phyloP scores from a whole-genome alignment of 2,329 filamentous ascomycete species.

The Phialemonium atrogriseum region DNA sequence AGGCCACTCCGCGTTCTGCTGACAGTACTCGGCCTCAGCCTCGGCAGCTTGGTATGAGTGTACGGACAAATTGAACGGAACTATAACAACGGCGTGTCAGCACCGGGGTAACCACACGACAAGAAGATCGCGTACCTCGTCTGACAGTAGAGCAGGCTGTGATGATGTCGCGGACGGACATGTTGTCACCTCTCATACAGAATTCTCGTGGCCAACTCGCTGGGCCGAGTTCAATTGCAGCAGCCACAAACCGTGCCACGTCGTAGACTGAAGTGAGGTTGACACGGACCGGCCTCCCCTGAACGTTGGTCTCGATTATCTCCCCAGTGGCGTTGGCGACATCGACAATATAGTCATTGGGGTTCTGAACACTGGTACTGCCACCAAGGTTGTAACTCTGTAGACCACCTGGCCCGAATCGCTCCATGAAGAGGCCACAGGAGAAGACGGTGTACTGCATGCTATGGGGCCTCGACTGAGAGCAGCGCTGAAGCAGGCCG shows the following conservation, averaged over 20 bases:
- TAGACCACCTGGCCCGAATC: constrained; percentile 62
- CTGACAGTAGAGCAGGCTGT: constrained; percentile 37
- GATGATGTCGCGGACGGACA: constrained; percentile 53
- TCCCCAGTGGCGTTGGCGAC: constrained; percentile 49
- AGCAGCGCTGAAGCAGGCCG: constrained; percentile 45
- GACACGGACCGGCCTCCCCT: constrained; percentile 43
- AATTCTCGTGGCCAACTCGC: constrained; percentile 60
- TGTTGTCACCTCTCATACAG: constrained; percentile 58
- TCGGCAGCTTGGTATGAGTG: constrained; percentile 32
- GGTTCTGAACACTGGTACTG: constrained; percentile 41
- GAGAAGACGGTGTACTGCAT: constrained; percentile 65
- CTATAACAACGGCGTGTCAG: constrained; percentile 21
- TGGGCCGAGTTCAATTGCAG: constrained; percentile 55
- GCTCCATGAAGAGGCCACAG: constrained; percentile 69
- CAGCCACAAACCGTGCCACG: constrained; percentile 61
- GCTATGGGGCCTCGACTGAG: constrained; percentile 30
- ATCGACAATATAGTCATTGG: constrained; percentile 61
- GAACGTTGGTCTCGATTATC: constrained; percentile 46
- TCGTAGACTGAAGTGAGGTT: constrained; percentile 64
- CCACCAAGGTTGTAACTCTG: constrained; percentile 48
- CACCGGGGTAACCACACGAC: constrained; percentile 9
- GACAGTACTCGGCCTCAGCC: constrained; percentile 30
- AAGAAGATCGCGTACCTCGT: constrained; percentile 29
- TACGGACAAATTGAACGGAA: constrained; percentile 27
- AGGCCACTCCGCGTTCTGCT: constrained; percentile 37